Base-by-base conservation (phyloP, 2,329 filamentous ascomycete genomes). In the Calonectria henricotiae region DNA sequence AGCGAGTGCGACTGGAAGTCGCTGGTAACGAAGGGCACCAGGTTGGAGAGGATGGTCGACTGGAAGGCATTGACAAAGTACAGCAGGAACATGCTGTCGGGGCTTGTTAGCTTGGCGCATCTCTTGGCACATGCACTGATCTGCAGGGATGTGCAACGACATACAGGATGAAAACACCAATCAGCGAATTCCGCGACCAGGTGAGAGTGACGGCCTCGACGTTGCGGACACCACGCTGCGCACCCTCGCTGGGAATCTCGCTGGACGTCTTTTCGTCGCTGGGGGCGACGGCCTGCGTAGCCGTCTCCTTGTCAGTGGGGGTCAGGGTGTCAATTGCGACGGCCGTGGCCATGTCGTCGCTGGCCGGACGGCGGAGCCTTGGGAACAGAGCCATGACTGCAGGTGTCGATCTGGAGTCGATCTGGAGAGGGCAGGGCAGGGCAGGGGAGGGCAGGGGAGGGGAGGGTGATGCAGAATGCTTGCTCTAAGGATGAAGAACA, bases 1-100 rank as follows among this genome's bases (percentile, higher is more conserved):
- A 90, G 82, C 5, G 87, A 89, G 75, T 91, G 89, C 0, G 82
- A 79, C 37, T 83, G 77, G 64, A 87, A 91, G 23, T 80, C 82
- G 71, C 85, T 88, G 4, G 86, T 87, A 17, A 85, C 83, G 70
- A 82, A 88, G 0, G 86, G 83, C 3, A 80, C 75, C 47, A 88
- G 73, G 74, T 80, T 86, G 46, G 68, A 73, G 0, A 83, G 73
- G 13, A 87, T 85, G 9, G 83, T 82, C 20, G 80, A 80, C 66
- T 86, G 84, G 43, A 89, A 81, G 4, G 83, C 85, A 47, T 88
- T 86, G 75, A 87, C 82, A 55, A 89, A 84, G 76, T 85, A 86
- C 47, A 89, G 80, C 0, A 86, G 70, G 77, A 83, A 89, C 66
- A 89, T 73, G 39, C 76, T 76, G 37, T 25, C 7, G 51, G 2